These are phyloP conservation scores for Didymella segeticola DNA, from an alignment of 2,329 filamentous ascomycete genomes.

Conservation along the genomic window DNA sequence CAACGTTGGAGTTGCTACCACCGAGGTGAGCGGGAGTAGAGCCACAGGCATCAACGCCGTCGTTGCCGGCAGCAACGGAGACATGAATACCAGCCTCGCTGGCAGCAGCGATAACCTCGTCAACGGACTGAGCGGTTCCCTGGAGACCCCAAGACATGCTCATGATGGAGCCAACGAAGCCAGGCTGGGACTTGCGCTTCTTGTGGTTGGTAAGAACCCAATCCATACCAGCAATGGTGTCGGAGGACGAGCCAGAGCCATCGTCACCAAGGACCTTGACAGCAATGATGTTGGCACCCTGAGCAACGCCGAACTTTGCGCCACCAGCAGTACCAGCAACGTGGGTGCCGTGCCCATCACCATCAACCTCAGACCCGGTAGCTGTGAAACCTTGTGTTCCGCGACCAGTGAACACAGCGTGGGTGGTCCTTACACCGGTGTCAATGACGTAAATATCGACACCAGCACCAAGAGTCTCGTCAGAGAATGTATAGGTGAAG, in stretches of 20 bases:
- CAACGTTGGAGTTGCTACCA: conserved; percentile 50
- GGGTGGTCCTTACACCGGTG: conserved; percentile 55
- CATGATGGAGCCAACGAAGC: conserved; percentile 55
- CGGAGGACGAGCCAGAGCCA: conserved; percentile 54
- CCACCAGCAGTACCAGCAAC: conserved; percentile 56
- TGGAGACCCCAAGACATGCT: conserved; percentile 55
- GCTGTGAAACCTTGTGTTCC: conserved; percentile 52
- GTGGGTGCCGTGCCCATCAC: conserved; percentile 58
- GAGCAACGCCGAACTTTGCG: conserved; percentile 55
- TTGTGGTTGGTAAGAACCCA: conserved; percentile 55
- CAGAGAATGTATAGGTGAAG: conserved; percentile 53
- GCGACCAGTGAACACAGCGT: conserved; percentile 55
- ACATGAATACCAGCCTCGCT: conserved; percentile 52
- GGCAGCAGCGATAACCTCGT: conserved; percentile 46
- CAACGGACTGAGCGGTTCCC: conserved; percentile 43
- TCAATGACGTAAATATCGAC: conserved; percentile 60
- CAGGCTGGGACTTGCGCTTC: conserved; percentile 45
- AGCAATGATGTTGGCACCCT: conserved; percentile 56
- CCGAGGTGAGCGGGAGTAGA: conserved; percentile 52
- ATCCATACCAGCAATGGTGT: conserved; percentile 59
- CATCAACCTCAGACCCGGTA: conserved; percentile 44
- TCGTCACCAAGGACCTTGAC: conserved; percentile 59
- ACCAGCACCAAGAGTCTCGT: conserved; percentile 47
- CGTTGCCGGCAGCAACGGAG: conserved; percentile 56
- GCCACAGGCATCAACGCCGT: conserved; percentile 50